A percentile compares a stretch with the other conserved stretches of the same genome.
phyloP scores from a whole-genome alignment of 176 grass and related monocot genomes.

The Ensete ventricosum region DNA sequence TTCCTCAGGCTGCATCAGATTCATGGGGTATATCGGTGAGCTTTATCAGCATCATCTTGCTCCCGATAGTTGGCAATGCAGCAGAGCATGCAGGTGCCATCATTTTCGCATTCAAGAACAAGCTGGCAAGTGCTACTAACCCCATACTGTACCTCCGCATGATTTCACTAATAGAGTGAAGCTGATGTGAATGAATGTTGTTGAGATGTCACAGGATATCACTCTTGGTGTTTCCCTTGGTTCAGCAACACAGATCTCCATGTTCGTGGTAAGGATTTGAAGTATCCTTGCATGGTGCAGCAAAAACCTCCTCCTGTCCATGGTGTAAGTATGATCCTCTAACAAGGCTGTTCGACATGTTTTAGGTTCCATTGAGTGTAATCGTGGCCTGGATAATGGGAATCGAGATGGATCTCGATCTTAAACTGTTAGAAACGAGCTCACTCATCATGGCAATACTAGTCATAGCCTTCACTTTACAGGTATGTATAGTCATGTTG shows the following conservation, averaged over 20 bases:
- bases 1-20: constrained; percentile 1
- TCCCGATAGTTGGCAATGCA: constrained; percentile 14
- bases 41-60: constrained; percentile 17
- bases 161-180: background rate
- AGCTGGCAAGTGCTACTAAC: background rate
- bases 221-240: constrained; percentile 15
- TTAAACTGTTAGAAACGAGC: constrained; percentile 66
- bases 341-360: background rate
- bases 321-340: background rate
- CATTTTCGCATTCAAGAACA: constrained; percentile 19
- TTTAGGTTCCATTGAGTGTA: background rate
- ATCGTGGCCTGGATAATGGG: constrained; percentile 74
- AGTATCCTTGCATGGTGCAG: background rate
- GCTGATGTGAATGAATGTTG: background rate
- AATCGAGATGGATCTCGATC: constrained; percentile 82
- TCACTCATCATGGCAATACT: constrained; percentile 68
- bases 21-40: constrained; percentile 7
- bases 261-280: constrained; percentile 15
- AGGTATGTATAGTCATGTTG: constrained; percentile 29
- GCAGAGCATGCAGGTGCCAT: constrained; percentile 11
- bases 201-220: background rate
- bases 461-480: constrained; percentile 51
- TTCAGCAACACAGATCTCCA: constrained; percentile 13
- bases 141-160: background rate
- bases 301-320: background rate